A percentile compares a stretch with the other conserved stretches of the same genome.
Evolutionary conservation across 2,329 filamentous ascomycete genomes (phyloP).

Genomic region (Phyllosticta capitalensis): DNA sequence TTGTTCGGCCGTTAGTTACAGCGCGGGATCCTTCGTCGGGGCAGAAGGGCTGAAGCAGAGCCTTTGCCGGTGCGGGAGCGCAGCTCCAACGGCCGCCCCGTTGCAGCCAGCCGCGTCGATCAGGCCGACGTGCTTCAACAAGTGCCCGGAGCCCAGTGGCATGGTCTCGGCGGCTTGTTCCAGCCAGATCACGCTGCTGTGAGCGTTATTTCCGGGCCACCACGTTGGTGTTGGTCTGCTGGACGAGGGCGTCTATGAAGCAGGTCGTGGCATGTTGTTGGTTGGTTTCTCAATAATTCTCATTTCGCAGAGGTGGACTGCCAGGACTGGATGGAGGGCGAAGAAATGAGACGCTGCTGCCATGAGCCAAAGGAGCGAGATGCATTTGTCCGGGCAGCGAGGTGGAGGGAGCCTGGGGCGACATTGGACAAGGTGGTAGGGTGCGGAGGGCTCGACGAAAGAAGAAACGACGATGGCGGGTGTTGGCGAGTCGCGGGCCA

Average conservation of each 20-base stretch:
- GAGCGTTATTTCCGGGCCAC: neutral
- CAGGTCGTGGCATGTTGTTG: too few relatives aligned
- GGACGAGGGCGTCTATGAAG: neutral
- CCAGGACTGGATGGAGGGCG: neutral
- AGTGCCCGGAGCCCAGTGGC: neutral
- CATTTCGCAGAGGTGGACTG: neutral
- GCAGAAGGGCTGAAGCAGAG: neutral
- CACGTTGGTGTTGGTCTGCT: neutral
- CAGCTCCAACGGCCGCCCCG: neutral
- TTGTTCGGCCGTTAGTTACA: neutral
- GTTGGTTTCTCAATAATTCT: neutral
- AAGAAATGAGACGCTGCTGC: neutral
- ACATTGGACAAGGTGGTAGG: neutral
- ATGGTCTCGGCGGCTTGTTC: neutral
- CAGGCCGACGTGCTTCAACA: conserved; percentile 1
- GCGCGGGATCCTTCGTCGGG: neutral
- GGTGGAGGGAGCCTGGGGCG: neutral
- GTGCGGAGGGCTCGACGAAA: neutral
- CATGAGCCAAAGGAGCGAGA: neutral
- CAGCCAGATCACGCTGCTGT: neutral
- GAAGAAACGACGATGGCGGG: neutral
- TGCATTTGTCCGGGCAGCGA: neutral
- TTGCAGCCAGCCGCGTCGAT: conserved; percentile 4
- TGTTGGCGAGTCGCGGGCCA: neutral
- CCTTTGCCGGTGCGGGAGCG: neutral